A percentile compares a stretch with the other conserved stretches of the same genome.
Conservation (phyloP, 2,329 filamentous ascomycete genomes). For the Phaeosphaeriaceae sp. region DNA sequence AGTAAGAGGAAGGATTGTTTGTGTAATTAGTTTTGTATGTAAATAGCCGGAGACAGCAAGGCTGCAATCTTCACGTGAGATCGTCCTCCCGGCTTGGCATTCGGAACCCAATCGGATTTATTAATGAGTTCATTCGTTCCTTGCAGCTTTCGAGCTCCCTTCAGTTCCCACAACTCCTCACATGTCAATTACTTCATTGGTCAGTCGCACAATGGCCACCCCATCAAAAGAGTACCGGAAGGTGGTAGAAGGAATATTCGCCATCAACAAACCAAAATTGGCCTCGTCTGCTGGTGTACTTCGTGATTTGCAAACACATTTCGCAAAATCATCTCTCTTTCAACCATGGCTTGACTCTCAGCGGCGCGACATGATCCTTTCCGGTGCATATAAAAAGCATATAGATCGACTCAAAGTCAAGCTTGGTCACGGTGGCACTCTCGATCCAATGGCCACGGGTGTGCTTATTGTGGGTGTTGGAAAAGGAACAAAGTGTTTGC, state of each 20-base stretch:
- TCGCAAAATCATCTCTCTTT: conserved; percentile 83
- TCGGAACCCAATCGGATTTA: conserved; percentile 13
- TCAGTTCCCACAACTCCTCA: conserved; percentile 5
- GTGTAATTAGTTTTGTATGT: neutral
- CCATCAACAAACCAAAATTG: conserved; percentile 89
- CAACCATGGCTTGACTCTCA: conserved; percentile 75
- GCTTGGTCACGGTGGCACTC: conserved; percentile 93
- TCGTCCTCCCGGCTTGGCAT: conserved; percentile 22
- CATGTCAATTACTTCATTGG: conserved; percentile 28
- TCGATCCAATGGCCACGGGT: conserved; percentile 92
- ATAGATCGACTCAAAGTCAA: conserved; percentile 70
- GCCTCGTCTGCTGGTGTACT: conserved; percentile 90
- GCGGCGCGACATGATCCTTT: conserved; percentile 63
- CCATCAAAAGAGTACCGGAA: conserved; percentile 45
- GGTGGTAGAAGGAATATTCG: conserved; percentile 70
- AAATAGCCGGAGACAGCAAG: conserved; percentile 9
- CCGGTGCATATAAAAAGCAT: conserved; percentile 62
- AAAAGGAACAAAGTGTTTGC: conserved; percentile 81
- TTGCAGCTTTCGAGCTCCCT: conserved; percentile 8
- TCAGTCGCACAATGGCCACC: conserved; percentile 33
- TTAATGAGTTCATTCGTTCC: no score
- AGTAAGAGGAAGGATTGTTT: neutral
- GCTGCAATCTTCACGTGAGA: conserved; percentile 21
- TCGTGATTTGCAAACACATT: conserved; percentile 82
- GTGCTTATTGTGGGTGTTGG: conserved; percentile 90